A percentile compares a stretch with the other conserved stretches of the same genome.
Evolutionary conservation across 768 basidiomycete genomes (phyloP).

Genomic region (Tulasnella sp.): DNA sequence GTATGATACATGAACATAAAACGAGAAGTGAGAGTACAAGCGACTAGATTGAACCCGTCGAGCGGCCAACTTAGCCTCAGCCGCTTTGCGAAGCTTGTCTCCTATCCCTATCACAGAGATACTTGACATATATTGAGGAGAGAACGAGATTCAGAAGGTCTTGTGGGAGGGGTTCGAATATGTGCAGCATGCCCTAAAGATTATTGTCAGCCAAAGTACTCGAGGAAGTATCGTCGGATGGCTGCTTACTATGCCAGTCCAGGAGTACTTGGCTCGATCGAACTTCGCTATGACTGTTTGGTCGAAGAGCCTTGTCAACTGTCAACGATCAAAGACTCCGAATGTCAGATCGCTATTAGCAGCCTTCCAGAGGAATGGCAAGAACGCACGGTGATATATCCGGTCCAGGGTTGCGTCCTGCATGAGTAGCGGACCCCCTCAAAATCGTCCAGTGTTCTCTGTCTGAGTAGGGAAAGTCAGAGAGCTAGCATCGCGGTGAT

Average conservation of each 20-base stretch:
- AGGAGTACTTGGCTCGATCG: neutral
- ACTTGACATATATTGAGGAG: slow-evolving; percentile 3
- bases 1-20: too few relatives aligned
- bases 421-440: neutral
- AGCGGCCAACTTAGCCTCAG: too few relatives aligned
- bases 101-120: neutral
- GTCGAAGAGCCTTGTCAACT: neutral
- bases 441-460: neutral
- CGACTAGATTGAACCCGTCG: too few relatives aligned
- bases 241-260: neutral
- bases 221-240: too few relatives aligned
- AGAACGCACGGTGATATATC: neutral
- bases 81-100: neutral
- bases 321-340: neutral
- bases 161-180: neutral
- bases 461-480: neutral
- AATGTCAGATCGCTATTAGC: neutral
- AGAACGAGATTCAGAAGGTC: neutral
- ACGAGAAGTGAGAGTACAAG: too few relatives aligned
- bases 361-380: neutral
- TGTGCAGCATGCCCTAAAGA: neutral
- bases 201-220: too few relatives aligned
- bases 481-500: neutral
- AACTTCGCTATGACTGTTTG: neutral
- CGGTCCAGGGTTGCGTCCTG: neutral